phyloP scores from a whole-genome alignment of 169 alveolate species.

The Cryptosporidium felis region DNA sequence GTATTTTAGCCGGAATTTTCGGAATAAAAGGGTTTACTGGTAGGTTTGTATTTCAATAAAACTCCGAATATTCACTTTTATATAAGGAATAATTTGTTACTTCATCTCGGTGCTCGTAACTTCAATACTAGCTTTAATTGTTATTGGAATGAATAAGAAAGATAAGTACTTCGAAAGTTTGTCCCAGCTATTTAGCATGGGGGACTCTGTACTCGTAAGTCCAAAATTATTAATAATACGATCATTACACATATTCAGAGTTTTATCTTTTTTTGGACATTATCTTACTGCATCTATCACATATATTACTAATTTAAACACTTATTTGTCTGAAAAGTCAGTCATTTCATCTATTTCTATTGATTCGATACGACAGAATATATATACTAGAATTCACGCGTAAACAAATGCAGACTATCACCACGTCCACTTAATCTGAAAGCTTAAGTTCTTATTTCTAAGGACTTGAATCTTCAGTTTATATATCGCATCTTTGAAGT shows the following conservation, averaged over 20 bases:
- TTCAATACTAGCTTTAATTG: not conserved
- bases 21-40: conserved; percentile 49
- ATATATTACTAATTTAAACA: not conserved
- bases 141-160: not conserved
- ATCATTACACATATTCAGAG: conserved; percentile 3
- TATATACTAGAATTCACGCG: too few species aligned
- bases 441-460: too few species aligned
- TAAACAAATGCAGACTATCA: too few species aligned
- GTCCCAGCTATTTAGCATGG: not conserved
- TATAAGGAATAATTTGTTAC: conserved; percentile 8
- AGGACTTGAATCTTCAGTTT: too few species aligned
- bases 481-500: too few species aligned
- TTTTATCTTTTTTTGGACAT: conserved; percentile 39
- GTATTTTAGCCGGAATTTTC: conserved; percentile 39
- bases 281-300: conserved; percentile 42
- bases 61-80: not conserved
- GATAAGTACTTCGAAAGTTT: not conserved
- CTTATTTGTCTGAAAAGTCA: too few species aligned
- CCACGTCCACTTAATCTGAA: too few species aligned
- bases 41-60: not conserved
- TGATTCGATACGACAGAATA: too few species aligned
- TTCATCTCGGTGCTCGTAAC: not conserved
- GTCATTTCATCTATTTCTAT: too few species aligned
- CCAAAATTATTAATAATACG: not conserved
- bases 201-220: conserved; percentile 60